Base-by-base conservation (phyloP, 305 asterid species). In the Solanum hybrid region DNA sequence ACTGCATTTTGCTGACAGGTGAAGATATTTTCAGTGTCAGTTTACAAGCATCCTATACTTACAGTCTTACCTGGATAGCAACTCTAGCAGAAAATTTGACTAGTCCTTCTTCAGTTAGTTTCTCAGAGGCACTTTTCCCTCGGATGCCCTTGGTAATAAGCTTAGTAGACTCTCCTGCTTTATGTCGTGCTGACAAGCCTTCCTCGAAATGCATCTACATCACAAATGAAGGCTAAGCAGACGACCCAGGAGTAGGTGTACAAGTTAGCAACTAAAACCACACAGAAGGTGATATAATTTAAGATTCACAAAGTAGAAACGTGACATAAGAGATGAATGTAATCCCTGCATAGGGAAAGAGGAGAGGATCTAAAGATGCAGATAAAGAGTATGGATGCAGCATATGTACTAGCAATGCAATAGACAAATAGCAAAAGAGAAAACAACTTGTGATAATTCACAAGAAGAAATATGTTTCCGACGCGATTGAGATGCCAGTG, bases 21-120 rank as follows among this genome's bases (percentile, higher is more conserved):
- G 38, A 57, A 57, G 76, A 85, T 85, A 57, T 85, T 51, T 85
- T 61, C 77, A 85, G 68, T 20, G 31, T 57, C 41, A 20, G 13
- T 11, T 80, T 76, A 76, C 6, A 68, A 61, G 41, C 82, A 87
- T 81, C 84, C 90, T 86, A 79, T 14, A 78, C 70, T 27, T 70
- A 20, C 31, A 70, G 29, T 70, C 77, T 24, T 93, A 95, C 98
- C 99, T 96, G 98, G 91, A 97, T 96, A 89, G 97, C 91, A 91
- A 97, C 97, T 81, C 98, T 96, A 77, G 98, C 98, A 89, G 99
- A 95, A 90, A 96, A 96, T 93, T 96, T 97, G 93, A 97, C 98
- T 82, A 97, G 93, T 89, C 98, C 99, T 92, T 97, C 99, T 93
- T 97, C 99, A 90, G 93, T 92, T 88, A 97, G 98, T 95, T 96